Percentiles rank a stretch among this genome's conserved stretches.
phyloP scores from a whole-genome alignment of 1,139 yeast species.

The Candida sojae region DNA sequence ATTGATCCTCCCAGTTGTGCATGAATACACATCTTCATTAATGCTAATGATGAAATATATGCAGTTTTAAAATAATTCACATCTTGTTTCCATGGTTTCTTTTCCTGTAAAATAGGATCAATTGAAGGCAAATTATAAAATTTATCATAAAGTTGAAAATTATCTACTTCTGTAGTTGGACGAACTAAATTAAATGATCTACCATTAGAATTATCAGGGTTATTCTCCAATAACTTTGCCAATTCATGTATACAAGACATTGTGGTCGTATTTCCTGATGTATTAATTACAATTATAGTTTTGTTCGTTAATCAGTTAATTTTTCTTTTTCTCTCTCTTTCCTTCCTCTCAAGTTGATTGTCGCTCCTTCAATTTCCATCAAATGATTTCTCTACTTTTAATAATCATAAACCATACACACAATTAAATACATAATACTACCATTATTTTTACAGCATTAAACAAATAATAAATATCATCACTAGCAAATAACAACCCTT shows the following conservation, averaged over 20 bases:
- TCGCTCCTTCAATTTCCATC: neutral
- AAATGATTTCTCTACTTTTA: too few relatives aligned
- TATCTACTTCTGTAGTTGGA: neutral
- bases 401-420: neutral
- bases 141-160: conserved; percentile 1
- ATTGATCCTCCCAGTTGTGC: conserved; percentile 86
- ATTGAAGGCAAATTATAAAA: conserved; percentile 16
- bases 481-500: neutral
- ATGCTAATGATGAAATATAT: conserved; percentile 71
- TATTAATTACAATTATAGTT: neutral
- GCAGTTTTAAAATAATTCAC: conserved; percentile 68
- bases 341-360: neutral
- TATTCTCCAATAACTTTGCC: conserved; percentile 7
- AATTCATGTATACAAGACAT: conserved; percentile 12
- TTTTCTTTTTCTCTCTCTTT: neutral
- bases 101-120: conserved; percentile 11
- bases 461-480: neutral
- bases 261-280: neutral
- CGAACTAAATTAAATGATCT: conserved; percentile 6
- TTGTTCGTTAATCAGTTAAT: neutral
- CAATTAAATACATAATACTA: neutral
- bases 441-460: conserved; percentile 1
- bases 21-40: conserved; percentile 78
- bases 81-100: conserved; percentile 44
- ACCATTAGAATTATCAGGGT: neutral